Conservation (phyloP, 2,329 filamentous ascomycete species). For the Cladosporium sp. region DNA sequence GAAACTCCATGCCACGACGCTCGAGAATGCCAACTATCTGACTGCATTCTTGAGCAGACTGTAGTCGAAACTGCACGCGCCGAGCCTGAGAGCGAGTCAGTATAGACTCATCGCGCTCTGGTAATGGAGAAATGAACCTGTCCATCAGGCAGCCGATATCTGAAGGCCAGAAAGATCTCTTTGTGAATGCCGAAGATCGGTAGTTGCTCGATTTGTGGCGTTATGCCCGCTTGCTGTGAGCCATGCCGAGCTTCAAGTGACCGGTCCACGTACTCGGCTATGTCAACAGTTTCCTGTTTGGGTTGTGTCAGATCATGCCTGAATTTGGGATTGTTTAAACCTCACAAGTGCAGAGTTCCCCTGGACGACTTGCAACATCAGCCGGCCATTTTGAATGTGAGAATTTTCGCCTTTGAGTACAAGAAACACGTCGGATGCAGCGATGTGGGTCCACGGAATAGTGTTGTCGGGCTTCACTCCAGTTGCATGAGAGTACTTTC, state of each 20-base stretch:
- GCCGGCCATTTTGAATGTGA: conserved; percentile 26
- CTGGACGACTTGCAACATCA: conserved; percentile 41
- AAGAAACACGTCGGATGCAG: conserved; percentile 33
- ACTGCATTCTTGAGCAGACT: conserved; percentile 26
- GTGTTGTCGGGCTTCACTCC: conserved; percentile 34
- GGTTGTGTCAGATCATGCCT: conserved; percentile 10
- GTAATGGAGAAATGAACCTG: conserved; percentile 32
- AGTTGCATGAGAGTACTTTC: conserved; percentile 36
- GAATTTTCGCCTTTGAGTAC: conserved; percentile 17
- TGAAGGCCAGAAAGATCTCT: conserved; percentile 42
- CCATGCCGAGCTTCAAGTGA: conserved; percentile 22
- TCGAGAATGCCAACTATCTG: conserved; percentile 28
- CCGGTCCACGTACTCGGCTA: conserved; percentile 30
- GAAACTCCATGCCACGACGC: conserved; percentile 33
- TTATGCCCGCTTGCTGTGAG: conserved; percentile 30
- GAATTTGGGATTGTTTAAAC: not conserved
- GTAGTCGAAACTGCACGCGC: conserved; percentile 36
- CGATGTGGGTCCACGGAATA: conserved; percentile 40
- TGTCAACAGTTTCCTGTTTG: conserved; percentile 34
- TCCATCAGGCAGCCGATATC: conserved; percentile 40
- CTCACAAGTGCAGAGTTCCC: conserved; percentile 44
- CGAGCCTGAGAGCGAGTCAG: conserved; percentile 26
- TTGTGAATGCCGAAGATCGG: conserved; percentile 47
- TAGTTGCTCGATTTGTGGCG: conserved; percentile 41
- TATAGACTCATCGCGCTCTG: not conserved